Base-by-base conservation (phyloP, 2,329 filamentous ascomycete species). In the Aspergillus sp. region DNA sequence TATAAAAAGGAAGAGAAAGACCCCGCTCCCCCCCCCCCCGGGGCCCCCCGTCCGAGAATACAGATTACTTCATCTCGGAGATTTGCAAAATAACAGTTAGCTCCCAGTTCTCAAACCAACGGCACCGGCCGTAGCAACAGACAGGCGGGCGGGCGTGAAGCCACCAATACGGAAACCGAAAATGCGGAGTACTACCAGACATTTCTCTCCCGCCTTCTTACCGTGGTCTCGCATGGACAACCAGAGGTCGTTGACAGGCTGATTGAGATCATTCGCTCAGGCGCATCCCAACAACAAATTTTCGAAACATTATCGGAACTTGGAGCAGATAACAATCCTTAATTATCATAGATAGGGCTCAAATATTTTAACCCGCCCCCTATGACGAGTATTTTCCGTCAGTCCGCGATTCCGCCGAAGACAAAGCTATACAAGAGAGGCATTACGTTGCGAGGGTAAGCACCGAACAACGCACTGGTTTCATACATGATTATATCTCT, bases 261-360 rank as follows among this genome's bases (percentile, higher is more conserved):
- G 50, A 55, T 72, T 44, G 55, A 62, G 24, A 49, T 63, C 20
- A 70, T 72, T 42, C 70, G 69, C 32, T 63, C 68, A 13, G 68
- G 69, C 17, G 69, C 66, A 8, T 69, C 70, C 6, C 58, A 69
- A 11, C 50, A 63, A 45, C 59, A 68, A 15, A 68, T 72, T 15
- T 64, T 66, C 42, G 50, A 55, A 6, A 53, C 55, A 4, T 48
- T 72, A 48, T 58, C 64, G 18, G 58, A 59, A 30, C 26, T 60
- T 12, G 52, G 53, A 32, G 43, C 42, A 6, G 57, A 32, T 36
- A 26, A 15, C n/a, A 34, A n/a, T 24, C 24, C n/a, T 12, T 26
- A 38, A 24, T 53, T 20, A 9, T 38, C 42, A 30, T 18, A 30
- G 15, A 53, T 9, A 47, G 52, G 30, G 47, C 17, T 17, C 42